Percentiles rank a stretch among this genome's conserved stretches.
These are phyloP conservation scores for Symbiodinium pilosum DNA, from an alignment of 73 alveolate genomes.

Conservation along the genomic window DNA sequence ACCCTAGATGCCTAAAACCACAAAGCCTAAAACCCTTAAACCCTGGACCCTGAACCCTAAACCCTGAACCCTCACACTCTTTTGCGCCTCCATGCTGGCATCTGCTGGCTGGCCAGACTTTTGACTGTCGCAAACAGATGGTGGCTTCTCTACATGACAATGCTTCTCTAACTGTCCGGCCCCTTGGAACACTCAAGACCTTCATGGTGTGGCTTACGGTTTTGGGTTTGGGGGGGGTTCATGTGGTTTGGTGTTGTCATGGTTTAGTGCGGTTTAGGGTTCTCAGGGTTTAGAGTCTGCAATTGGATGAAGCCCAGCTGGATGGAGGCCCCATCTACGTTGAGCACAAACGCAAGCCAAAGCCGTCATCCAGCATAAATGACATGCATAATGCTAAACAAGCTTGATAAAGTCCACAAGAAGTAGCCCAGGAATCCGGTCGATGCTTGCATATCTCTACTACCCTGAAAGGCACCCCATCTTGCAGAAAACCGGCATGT, in stretches of 20 bases:
- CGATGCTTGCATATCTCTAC: neutral
- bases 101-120: neutral
- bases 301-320: neutral
- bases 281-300: neutral
- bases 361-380: no score
- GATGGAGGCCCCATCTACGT: no score
- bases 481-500: neutral
- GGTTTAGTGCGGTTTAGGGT: neutral
- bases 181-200: no score
- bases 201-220: no score
- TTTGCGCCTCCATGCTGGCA: neutral
- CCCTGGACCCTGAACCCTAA: neutral
- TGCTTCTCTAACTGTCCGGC: no score
- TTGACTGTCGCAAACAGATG: no score
- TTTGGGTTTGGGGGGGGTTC: neutral
- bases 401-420: no score
- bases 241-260: neutral
- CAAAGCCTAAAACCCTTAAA: no score
- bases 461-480: neutral
- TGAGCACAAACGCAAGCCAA: no score
- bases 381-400: no score
- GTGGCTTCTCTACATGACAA: no score
- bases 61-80: neutral
- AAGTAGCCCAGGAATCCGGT: neutral
- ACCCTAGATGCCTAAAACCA: no score